These are phyloP conservation scores for Cytospora piceae DNA, from an alignment of 2,329 filamentous ascomycete species.

Conservation along the genomic window DNA sequence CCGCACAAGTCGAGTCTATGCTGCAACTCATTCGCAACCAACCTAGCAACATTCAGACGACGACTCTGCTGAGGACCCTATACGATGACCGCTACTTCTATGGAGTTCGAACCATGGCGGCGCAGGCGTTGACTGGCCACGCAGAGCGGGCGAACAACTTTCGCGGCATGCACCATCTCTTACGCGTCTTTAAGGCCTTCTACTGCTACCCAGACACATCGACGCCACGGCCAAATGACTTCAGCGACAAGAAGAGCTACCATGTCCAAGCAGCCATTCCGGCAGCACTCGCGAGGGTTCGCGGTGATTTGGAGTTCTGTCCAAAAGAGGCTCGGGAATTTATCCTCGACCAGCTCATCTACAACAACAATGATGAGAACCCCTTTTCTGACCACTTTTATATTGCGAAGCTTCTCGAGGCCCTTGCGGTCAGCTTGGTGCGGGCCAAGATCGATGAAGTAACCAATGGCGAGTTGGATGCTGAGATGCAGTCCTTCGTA, in stretches of 20 bases:
- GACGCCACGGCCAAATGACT: conserved; percentile 89
- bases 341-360: conserved; percentile 84
- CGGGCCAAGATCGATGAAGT: conserved; percentile 52
- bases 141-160: conserved; percentile 71
- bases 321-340: conserved; percentile 80
- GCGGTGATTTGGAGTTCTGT: conserved; percentile 74
- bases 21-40: conserved; percentile 70
- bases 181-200: conserved; percentile 83
- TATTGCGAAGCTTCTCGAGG: conserved; percentile 75
- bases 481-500: conserved; percentile 53
- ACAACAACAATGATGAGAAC: conserved; percentile 94
- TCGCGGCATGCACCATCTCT: conserved; percentile 82
- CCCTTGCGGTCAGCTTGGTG: conserved; percentile 62
- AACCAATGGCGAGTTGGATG: conserved; percentile 45
- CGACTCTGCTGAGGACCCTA: conserved; percentile 84
- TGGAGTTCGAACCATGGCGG: conserved; percentile 86
- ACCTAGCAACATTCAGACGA: conserved; percentile 81
- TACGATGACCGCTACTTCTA: conserved; percentile 94
- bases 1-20: conserved; percentile 80
- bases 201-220: conserved; percentile 80
- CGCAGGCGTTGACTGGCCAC: conserved; percentile 76
- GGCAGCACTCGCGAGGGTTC: conserved; percentile 76
- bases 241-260: conserved; percentile 83
- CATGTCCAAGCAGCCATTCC: conserved; percentile 83
- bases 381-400: conserved; percentile 88